Evolutionary conservation across 441 rosid species (phyloP).

Genomic region (Adansonia grandidieri): DNA sequence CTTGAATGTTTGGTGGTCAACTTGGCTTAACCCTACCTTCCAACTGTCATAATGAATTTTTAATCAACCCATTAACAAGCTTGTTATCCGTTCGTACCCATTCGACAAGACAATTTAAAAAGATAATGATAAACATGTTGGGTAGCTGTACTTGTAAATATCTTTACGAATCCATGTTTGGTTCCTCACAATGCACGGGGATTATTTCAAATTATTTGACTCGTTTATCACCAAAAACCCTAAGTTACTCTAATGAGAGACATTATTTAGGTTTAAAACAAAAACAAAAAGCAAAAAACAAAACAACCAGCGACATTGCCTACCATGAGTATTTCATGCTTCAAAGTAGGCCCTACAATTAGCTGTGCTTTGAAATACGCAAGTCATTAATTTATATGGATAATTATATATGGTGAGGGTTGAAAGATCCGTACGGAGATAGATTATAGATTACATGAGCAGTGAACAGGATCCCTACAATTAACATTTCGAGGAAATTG

Average conservation of each 20-base stretch:
- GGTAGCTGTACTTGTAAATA: constrained; percentile 23
- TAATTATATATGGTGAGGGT: constrained; percentile 33
- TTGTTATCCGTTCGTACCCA: constrained; percentile 38
- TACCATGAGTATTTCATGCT: constrained; percentile 42
- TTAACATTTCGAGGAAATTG: constrained; percentile 54
- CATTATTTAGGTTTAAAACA: background rate
- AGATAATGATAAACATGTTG: constrained; percentile 37
- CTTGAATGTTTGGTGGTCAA: constrained; percentile 17
- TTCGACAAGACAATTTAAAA: constrained; percentile 37
- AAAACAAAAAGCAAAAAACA: background rate
- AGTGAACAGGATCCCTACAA: constrained; percentile 58
- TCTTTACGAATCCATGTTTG: constrained; percentile 18
- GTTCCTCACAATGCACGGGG: constrained; percentile 23
- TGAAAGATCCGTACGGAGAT: constrained; percentile 43
- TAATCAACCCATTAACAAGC: constrained; percentile 35
- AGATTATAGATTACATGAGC: constrained; percentile 35
- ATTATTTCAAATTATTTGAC: constrained; percentile 16
- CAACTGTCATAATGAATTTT: constrained; percentile 33
- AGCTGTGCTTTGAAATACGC: constrained; percentile 37
- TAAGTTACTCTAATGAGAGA: background rate
- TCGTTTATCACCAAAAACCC: background rate
- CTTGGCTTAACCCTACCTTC: constrained; percentile 26
- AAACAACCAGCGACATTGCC: constrained; percentile 35
- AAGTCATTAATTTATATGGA: constrained; percentile 17
- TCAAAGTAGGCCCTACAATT: constrained; percentile 45